Evolutionary conservation across 1,284 basidiomycete genomes (phyloP).

Genomic region (Irpex sp.): DNA sequence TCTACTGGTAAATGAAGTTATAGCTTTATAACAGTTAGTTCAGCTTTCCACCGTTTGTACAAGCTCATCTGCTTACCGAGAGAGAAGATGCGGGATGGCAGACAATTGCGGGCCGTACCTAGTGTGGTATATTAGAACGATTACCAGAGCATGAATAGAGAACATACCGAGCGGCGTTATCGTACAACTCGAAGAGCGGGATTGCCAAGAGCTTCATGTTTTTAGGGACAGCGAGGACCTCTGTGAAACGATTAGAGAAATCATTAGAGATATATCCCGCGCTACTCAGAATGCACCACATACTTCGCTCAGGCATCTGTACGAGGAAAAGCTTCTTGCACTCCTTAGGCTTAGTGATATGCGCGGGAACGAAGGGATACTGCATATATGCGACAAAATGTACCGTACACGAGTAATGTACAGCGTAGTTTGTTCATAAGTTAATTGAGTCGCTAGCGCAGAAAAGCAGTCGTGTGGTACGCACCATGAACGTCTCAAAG

Average conservation of each 20-base stretch:
- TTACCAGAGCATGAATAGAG: conserved; percentile 1
- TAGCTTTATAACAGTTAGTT: conserved; percentile 10
- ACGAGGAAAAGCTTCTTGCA: conserved; percentile 96
- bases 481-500: conserved; percentile 97
- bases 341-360: conserved; percentile 97
- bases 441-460: neutral
- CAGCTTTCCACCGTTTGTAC: neutral
- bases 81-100: conserved; percentile 91
- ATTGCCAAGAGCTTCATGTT: conserved; percentile 99
- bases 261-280: neutral
- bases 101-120: conserved; percentile 90
- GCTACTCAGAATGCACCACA: conserved; percentile 29
- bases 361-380: conserved; percentile 97
- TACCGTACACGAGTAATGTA: neutral
- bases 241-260: conserved; percentile 39
- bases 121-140: conserved; percentile 1
- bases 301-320: conserved; percentile 92
- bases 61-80: conserved; percentile 52
- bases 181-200: conserved; percentile 95
- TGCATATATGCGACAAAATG: conserved; percentile 28
- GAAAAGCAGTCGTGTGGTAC: conserved; percentile 23
- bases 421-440: neutral
- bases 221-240: conserved; percentile 93
- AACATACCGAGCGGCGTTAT: conserved; percentile 83
- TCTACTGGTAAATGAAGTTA: conserved; percentile 21